Conservation (phyloP, 2,329 filamentous ascomycete species). For the Aspergillus tanneri region DNA sequence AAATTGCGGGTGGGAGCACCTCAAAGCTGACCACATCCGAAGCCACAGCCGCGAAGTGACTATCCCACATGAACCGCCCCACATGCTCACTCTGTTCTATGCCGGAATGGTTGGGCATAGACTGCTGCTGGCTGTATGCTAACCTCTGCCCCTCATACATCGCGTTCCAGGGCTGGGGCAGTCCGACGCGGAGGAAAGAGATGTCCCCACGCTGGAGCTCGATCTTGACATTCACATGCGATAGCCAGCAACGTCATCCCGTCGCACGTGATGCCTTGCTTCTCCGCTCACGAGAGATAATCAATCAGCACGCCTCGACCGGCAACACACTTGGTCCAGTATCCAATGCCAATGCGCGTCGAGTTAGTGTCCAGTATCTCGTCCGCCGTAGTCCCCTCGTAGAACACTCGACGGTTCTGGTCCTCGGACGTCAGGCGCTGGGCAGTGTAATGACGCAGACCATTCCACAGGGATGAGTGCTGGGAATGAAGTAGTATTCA, state of each 20-base stretch:
- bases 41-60: conserved; percentile 58
- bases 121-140: conserved; percentile 35
- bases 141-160: conserved; percentile 31
- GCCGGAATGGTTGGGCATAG: conserved; percentile 34
- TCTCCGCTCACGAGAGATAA: conserved; percentile 37
- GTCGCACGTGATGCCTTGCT: conserved; percentile 33
- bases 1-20: conserved; percentile 44
- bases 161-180: conserved; percentile 34
- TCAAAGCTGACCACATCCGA: conserved; percentile 62
- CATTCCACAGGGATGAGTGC: conserved; percentile 57
- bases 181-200: conserved; percentile 40
- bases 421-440: conserved; percentile 39
- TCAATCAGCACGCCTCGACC: conserved; percentile 44
- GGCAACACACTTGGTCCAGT: conserved; percentile 41
- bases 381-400: conserved; percentile 37
- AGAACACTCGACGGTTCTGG: conserved; percentile 32
- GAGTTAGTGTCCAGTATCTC: conserved; percentile 36
- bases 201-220: conserved; percentile 39
- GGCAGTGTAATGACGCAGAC: conserved; percentile 52
- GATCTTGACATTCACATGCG: conserved; percentile 36
- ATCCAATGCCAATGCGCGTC: conserved; percentile 37
- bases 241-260: conserved; percentile 39
- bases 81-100: conserved; percentile 43
- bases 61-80: conserved; percentile 60
- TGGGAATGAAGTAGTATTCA: conserved; percentile 54